Percentiles rank a stretch among this genome's conserved stretches.
Evolutionary conservation across 1,139 yeast genomes (phyloP).

Genomic region (Hanseniaspora sp.): DNA sequence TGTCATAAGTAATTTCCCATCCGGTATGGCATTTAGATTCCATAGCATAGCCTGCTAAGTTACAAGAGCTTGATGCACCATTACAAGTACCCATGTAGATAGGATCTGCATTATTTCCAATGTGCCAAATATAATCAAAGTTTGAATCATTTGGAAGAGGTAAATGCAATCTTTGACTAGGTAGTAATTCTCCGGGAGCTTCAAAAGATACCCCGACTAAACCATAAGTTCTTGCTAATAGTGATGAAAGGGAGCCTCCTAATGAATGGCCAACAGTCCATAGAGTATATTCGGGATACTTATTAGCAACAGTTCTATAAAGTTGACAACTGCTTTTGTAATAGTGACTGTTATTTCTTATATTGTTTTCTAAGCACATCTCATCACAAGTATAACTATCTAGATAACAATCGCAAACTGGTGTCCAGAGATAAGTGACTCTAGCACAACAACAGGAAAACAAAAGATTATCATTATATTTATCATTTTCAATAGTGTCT

Average conservation of each 20-base stretch:
- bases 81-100: conserved; percentile 93
- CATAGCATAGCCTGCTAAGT: conserved; percentile 93
- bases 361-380: conserved; percentile 68
- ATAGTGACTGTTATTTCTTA: conserved; percentile 65
- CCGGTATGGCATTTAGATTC: conserved; percentile 95
- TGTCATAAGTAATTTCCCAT: conserved; percentile 76
- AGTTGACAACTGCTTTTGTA: conserved; percentile 72
- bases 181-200: conserved; percentile 85
- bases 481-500: conserved; percentile 71
- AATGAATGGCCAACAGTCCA: conserved; percentile 96
- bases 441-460: conserved; percentile 97
- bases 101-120: conserved; percentile 97
- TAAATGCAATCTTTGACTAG: conserved; percentile 71
- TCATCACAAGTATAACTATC: conserved; percentile 83
- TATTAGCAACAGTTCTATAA: conserved; percentile 54
- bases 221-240: conserved; percentile 83
- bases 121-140: conserved; percentile 82
- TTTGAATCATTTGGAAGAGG: conserved; percentile 85
- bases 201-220: conserved; percentile 82
- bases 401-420: conserved; percentile 89
- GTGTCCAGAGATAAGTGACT: conserved; percentile 80
- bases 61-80: conserved; percentile 85
- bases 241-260: conserved; percentile 78
- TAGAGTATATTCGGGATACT: conserved; percentile 62
- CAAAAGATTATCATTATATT: conserved; percentile 71